Evolutionary conservation across 2,329 filamentous ascomycete genomes (phyloP).

Genomic region (Penicillium expansum): DNA sequence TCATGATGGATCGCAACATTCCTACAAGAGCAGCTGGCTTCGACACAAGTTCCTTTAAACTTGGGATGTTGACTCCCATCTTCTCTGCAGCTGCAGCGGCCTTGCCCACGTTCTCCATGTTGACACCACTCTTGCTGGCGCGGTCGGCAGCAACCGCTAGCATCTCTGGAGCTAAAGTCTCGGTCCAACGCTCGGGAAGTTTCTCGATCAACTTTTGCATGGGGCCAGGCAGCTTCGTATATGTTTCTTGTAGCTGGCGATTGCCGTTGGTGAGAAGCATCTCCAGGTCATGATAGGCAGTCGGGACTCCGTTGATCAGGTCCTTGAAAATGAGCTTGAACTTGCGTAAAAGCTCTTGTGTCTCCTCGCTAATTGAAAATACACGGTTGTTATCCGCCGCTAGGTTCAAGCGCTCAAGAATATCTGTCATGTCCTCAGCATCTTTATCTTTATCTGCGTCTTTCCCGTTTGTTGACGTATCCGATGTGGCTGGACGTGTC

Average conservation of each 20-base stretch:
- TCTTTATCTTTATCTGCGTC: constrained; percentile 61
- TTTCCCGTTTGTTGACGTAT: constrained; percentile 28
- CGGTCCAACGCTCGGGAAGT: constrained; percentile 77
- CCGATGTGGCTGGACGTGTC: background rate
- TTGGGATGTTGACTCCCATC: constrained; percentile 66
- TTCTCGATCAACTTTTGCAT: constrained; percentile 83
- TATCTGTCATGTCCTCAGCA: constrained; percentile 68
- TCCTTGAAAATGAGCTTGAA: constrained; percentile 94
- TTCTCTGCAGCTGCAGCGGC: constrained; percentile 61
- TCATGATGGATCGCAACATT: constrained; percentile 86
- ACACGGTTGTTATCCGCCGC: constrained; percentile 80
- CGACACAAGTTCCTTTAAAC: constrained; percentile 73
- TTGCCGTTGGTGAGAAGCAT: constrained; percentile 63
- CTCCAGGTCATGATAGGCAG: constrained; percentile 87
- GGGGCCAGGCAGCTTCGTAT: constrained; percentile 67
- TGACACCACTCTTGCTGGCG: constrained; percentile 57
- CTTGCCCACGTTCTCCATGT: constrained; percentile 51
- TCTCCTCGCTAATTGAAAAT: constrained; percentile 80
- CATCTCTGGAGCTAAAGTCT: constrained; percentile 73
- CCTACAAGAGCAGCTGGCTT: constrained; percentile 83
- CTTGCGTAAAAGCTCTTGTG: constrained; percentile 72
- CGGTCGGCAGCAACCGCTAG: constrained; percentile 75
- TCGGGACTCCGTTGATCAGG: constrained; percentile 86
- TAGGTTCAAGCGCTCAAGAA: constrained; percentile 82
- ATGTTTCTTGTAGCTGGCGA: constrained; percentile 62